Evolutionary conservation across 345 rosid species (phyloP).

Genomic region (Eucalyptus cladocalyx): DNA sequence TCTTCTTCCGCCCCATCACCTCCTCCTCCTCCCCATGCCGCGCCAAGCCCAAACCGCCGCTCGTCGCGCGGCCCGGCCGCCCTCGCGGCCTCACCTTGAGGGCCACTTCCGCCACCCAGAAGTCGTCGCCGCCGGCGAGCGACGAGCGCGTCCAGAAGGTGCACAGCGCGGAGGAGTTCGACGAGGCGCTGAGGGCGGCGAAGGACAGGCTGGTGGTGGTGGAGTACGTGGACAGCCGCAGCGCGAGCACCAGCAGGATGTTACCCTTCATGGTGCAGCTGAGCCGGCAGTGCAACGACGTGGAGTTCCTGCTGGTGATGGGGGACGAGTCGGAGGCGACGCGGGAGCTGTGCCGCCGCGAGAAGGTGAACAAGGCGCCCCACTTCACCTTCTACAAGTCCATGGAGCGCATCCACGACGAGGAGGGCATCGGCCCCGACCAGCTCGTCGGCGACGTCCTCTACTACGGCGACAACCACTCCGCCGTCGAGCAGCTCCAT

Average conservation of each 20-base stretch:
- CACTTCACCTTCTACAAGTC: slow-evolving; percentile 87
- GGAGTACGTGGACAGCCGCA: slow-evolving; percentile 57
- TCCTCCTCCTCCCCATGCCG: background rate
- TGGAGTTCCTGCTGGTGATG: slow-evolving; percentile 67
- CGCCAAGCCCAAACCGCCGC: slow-evolving; percentile 1
- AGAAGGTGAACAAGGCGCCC: slow-evolving; percentile 64
- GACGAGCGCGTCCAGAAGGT: slow-evolving; percentile 57
- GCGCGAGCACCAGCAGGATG: slow-evolving; percentile 33
- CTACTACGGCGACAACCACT: slow-evolving; percentile 91
- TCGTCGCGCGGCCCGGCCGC: background rate
- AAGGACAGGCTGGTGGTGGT: slow-evolving; percentile 69
- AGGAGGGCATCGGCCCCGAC: slow-evolving; percentile 84
- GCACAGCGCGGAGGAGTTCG: slow-evolving; percentile 66
- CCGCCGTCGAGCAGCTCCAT: slow-evolving; percentile 75
- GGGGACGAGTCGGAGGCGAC: slow-evolving; percentile 87
- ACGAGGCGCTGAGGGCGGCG: slow-evolving; percentile 53
- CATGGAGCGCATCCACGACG: slow-evolving; percentile 89
- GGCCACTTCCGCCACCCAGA: slow-evolving; percentile 43
- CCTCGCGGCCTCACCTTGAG: background rate
- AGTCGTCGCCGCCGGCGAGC: slow-evolving; percentile 20
- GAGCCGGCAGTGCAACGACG: slow-evolving; percentile 76
- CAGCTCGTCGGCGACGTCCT: slow-evolving; percentile 72
- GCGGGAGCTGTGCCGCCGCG: slow-evolving; percentile 58
- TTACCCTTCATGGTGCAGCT: slow-evolving; percentile 88
- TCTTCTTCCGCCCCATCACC: background rate